Base-by-base conservation (phyloP, 306 rosid species). In the Aeschynomene evenia region DNA sequence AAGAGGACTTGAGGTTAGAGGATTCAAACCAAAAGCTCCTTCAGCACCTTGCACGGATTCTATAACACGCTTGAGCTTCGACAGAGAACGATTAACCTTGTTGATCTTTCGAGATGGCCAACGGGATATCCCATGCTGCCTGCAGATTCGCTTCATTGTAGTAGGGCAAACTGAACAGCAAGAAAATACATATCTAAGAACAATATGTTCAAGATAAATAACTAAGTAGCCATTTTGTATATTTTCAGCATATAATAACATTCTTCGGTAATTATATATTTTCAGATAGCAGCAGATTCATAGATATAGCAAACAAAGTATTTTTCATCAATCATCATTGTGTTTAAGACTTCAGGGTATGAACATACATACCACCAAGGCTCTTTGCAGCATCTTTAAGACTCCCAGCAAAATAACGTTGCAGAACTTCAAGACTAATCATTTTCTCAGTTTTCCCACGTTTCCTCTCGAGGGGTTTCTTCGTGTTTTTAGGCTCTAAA, bases 71-170 rank as follows among this genome's bases (percentile, higher is more conserved):
- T 91, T 87, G 71, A 95, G 95, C 85, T 95, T 95, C 14, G 91
- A 82, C 66, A 95, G 85, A 49, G 99, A 91, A 64, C 84, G 95
- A 68, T 89, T 91, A 50, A 95, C 96, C 84, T 91, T 95, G 78
- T 91, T 89, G 77, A 95, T 95, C 89, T 95, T 95, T 63, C 97
- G 92, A 43, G 99, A 95, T 16, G 99, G 97, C 99, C 99, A 95
- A 43, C 99, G 95, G 33, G 97, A 89, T 72, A 95, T 95, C 69
- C 99, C 99, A 64, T 95, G 96, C 81, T 91, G 99, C 82, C 99
- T 85, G 63, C 99, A 94, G 34, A 94, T 94, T 63, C 99, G 96
- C 82, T 95, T 91, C 99, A 91, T 91, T 42, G 99, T 95, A 20
- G 99, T 95, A 2, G 99, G 97, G 53, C 97, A 95, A 83, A 95